phyloP scores from a whole-genome alignment of 192 early-diverging fungal genomes.

The Diversispora epigaea region DNA sequence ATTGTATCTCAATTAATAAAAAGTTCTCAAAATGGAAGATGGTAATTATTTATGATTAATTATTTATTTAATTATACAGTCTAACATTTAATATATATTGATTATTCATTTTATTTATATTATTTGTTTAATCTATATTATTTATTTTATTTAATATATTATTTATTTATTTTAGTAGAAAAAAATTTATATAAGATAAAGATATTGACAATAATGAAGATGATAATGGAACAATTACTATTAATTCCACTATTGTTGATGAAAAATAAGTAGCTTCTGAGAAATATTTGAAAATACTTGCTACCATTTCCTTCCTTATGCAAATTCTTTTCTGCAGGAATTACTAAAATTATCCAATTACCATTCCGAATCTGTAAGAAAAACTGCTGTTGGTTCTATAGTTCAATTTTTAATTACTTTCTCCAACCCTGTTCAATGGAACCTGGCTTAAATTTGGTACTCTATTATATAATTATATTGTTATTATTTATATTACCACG shows the following conservation, averaged over 20 bases:
- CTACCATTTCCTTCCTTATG: conserved; percentile 79
- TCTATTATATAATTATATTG: neutral
- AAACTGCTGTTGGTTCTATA: conserved; percentile 67
- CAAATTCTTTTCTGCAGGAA: conserved; percentile 68
- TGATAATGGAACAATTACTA: conserved; percentile 59
- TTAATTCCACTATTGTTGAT: conserved; percentile 81
- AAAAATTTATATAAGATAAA: conserved; percentile 15
- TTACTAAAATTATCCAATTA: conserved; percentile 69
- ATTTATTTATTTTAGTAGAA: conserved; percentile 3
- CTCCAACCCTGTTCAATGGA: conserved; percentile 63
- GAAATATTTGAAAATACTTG: conserved; percentile 81
- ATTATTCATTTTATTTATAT: no score
- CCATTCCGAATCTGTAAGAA: conserved; percentile 80
- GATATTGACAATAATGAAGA: conserved; percentile 54
- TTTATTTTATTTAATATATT: no score
- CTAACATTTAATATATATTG: no score
- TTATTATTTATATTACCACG: no score
- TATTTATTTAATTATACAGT: neutral
- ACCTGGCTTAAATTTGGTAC: conserved; percentile 67
- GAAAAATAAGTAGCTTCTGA: conserved; percentile 90
- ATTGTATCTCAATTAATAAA: conserved; percentile 81
- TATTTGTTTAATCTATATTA: neutral
- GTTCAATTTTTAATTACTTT: conserved; percentile 78
- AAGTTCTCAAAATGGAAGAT: conserved; percentile 68
- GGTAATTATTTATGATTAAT: no score